These are phyloP conservation scores for Polytolypa hystricis DNA, from an alignment of 2,329 filamentous ascomycete species.

Conservation along the genomic window DNA sequence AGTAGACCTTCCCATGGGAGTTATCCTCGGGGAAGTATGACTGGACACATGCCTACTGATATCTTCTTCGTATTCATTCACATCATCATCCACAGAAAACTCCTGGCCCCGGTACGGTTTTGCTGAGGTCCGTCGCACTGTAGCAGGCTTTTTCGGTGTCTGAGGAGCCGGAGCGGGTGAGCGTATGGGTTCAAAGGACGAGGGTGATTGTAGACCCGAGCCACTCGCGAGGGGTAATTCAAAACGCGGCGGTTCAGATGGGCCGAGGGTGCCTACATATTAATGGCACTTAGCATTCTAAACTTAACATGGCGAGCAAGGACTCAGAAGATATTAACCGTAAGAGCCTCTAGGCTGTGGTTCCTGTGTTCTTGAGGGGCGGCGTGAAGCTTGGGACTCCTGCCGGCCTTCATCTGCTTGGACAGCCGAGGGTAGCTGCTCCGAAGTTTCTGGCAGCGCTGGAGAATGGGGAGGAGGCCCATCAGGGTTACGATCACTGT, in stretches of 20 bases:
- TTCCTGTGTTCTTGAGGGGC: not conserved
- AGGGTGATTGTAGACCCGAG: not conserved
- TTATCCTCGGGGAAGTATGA: slow-evolving; percentile 25
- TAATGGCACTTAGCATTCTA: no score
- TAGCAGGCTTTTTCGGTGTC: slow-evolving; percentile 53
- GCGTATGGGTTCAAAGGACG: slow-evolving; percentile 24
- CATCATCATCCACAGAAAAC: slow-evolving; percentile 85
- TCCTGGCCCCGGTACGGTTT: slow-evolving; percentile 72
- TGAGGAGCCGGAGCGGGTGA: slow-evolving; percentile 34
- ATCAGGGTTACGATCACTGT: slow-evolving; percentile 2
- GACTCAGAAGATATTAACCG: not conserved
- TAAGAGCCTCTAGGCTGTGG: slow-evolving; percentile 1
- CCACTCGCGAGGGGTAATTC: not conserved
- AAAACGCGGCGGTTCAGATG: slow-evolving; percentile 13
- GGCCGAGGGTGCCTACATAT: slow-evolving; percentile 22
- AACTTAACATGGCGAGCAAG: not conserved
- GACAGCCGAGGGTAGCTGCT: no score
- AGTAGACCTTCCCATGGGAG: slow-evolving; percentile 23
- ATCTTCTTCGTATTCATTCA: slow-evolving; percentile 66
- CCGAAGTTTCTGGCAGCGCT: not conserved
- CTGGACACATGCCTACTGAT: slow-evolving; percentile 7
- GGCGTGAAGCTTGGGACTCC: not conserved
- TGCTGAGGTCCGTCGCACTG: slow-evolving; percentile 64
- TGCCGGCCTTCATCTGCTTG: no score
- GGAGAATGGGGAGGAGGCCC: slow-evolving; percentile 4